Evolutionary conservation across 73 alveolate genomes (phyloP).

Genomic region (Stentor roeselii): DNA sequence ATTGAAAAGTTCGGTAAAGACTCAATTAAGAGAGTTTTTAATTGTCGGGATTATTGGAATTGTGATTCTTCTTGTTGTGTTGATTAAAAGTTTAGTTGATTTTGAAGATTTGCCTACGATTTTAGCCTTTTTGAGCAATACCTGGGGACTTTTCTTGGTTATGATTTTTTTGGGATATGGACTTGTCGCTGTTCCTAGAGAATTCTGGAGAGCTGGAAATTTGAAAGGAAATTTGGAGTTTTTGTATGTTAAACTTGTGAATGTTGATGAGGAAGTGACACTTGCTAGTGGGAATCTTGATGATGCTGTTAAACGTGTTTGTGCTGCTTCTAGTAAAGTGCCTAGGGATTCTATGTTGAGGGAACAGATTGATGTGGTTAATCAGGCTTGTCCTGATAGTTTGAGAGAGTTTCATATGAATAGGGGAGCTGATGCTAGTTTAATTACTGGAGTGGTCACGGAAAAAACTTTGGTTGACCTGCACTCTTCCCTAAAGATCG

Average conservation of each 20-base stretch:
- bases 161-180: constrained; percentile 23
- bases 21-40: neutral
- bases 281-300: neutral
- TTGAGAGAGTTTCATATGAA: neutral
- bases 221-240: neutral
- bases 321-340: neutral
- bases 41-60: neutral
- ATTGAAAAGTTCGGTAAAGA: neutral
- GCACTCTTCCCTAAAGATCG: neutral
- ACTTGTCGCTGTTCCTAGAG: constrained; percentile 26
- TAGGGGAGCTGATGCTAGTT: neutral
- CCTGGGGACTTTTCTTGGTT: constrained; percentile 12
- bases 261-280: neutral
- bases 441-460: neutral
- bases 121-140: constrained; percentile 9
- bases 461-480: neutral
- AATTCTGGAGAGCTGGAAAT: constrained; percentile 1
- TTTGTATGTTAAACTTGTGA: no score
- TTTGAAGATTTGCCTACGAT: neutral
- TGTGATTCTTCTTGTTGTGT: no score
- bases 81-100: no score
- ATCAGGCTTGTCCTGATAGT: neutral
- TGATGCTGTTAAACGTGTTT: neutral
- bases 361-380: neutral
- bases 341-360: neutral